Evolutionary conservation across 2,329 filamentous ascomycete species (phyloP), one percentile per base, ranked within the genome.

Genomic region (Curvularia spicifera): DNA sequence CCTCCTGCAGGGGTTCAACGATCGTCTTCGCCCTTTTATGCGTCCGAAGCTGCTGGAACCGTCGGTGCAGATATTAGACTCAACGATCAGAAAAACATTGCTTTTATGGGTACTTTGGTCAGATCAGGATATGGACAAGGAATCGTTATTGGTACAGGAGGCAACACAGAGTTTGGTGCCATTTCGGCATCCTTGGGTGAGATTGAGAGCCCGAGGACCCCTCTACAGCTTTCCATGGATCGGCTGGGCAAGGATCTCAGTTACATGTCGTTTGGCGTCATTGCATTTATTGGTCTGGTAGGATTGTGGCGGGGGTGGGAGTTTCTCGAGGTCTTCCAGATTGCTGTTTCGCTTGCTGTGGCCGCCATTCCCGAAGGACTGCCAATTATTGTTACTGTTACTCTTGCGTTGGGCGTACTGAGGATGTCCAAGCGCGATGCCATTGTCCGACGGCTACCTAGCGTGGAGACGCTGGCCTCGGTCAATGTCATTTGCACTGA

Each of bases 401-500:
- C 95, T 0, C 83, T 99, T 54, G 95, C 95, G 39, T 84, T 99
- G 13, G 96, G 95, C 13, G 96, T 99, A 8, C 87, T 99, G 71
- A 89, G 95, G 57, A 99, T 99, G 95, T 96, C 95, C 60, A 92
- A 89, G 72, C 88, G 94, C 69, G 91, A 96, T 74, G 95, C 95
- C 8, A 99, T 99, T 75, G 94, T 99, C 59, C 90, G 95, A 66
- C 89, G 91, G 72, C 89, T 99, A 79, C 96, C 96, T 22, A 98
- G 95, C 77, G 96, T 99, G 8, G 95, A 99, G 76, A 99, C 95
- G 0, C 81, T 99, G 5, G 96, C 96, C 8, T 97, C 93, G n/a
- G 95, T 99, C 58, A 99, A 98, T 71, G 93, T 99, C n/a, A 92
- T 99, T 6, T 99, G 96, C 80, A 97, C 93, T 67, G 95, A 99